These are phyloP conservation scores for Ziziphus jujuba DNA, from an alignment of 306 rosid species.

Conservation along the genomic window DNA sequence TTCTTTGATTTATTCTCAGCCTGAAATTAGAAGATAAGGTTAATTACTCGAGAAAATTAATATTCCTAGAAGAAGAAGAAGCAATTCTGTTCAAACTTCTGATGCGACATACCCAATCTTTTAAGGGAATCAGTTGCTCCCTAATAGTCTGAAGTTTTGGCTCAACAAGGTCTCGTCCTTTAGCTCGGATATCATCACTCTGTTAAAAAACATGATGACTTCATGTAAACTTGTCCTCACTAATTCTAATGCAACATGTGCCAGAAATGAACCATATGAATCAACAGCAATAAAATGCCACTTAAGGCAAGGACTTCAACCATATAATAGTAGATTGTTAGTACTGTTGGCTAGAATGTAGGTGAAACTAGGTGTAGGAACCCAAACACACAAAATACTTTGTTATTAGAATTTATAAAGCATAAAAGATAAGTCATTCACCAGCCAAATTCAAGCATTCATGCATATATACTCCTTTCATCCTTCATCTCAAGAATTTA, in stretches of 20 bases:
- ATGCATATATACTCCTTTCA: too few species aligned
- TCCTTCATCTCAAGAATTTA: neutral
- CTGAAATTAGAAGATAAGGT: slow-evolving; percentile 45
- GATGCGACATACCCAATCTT: slow-evolving; percentile 53
- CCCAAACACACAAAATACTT: neutral
- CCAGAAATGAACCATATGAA: neutral
- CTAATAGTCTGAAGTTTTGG: slow-evolving; percentile 58
- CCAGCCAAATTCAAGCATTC: neutral
- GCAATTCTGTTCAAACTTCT: neutral
- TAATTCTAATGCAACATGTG: slow-evolving; percentile 13
- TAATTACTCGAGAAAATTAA: slow-evolving; percentile 15
- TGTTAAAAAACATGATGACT: slow-evolving; percentile 34
- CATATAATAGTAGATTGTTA: neutral
- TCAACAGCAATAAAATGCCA: neutral
- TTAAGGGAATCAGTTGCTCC: slow-evolving; percentile 60
- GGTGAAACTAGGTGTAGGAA: neutral
- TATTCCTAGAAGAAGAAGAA: neutral
- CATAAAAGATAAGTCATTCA: neutral
- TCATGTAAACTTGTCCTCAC: slow-evolving; percentile 16
- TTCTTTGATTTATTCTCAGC: slow-evolving; percentile 63
- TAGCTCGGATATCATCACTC: slow-evolving; percentile 59
- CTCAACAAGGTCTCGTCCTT: slow-evolving; percentile 58
- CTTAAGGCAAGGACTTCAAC: neutral
- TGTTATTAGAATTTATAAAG: too few species aligned
- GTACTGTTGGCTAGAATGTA: neutral